Evolutionary conservation across 2,329 filamentous ascomycete genomes (phyloP), one percentile per base, ranked within the genome.

Genomic region (Lachnellula cervina): DNA sequence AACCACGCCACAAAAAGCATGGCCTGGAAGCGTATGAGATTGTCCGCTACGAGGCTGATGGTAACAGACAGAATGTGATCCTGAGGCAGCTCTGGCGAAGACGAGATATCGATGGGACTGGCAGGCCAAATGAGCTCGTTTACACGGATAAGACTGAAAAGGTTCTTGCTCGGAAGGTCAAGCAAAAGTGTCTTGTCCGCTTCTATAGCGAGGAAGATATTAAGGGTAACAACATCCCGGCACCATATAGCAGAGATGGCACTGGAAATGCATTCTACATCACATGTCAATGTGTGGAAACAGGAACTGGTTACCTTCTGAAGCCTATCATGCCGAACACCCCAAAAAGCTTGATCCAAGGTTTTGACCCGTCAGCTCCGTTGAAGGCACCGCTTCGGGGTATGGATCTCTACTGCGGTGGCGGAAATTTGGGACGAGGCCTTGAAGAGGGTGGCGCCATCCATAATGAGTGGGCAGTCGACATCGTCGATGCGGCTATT

Each of bases 391-490:
- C 75, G 56, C 73, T 89, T 8, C 74, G 73, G 5, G 87, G 85
- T 0, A 71, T 93, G 3, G 88, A 90, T 59, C 73, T 94, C 0
- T 95, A 90, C 64, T 90, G 86, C 61, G 90, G 90, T 0, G 86
- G 87, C 17, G 89, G 90, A 0, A 90, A 86, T 51, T 83, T 94
- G 51, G 89, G 89, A 5, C 78, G 87, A 32, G 89, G 89, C 0
- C 74, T 95, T 0, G 88, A 91, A 68, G 88, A 91, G 52, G 82
- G 82, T 0, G 83, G 84, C 0, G 83, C 77, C 0, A 77, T 91
- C 0, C 68, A 83, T 25, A 87, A 88, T 68, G 74, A 76, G 3
- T 87, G 82, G 75, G 83, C 82, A 0, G 85, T 92, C 25, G 90
- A 95, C 64, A 81, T 82, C 56, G 80, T 79, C 54, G 62, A 72